Percentiles rank a stretch among this genome's conserved stretches.
Evolutionary conservation across 345 rosid genomes (phyloP).

Genomic region (Aurinia saxatilis): DNA sequence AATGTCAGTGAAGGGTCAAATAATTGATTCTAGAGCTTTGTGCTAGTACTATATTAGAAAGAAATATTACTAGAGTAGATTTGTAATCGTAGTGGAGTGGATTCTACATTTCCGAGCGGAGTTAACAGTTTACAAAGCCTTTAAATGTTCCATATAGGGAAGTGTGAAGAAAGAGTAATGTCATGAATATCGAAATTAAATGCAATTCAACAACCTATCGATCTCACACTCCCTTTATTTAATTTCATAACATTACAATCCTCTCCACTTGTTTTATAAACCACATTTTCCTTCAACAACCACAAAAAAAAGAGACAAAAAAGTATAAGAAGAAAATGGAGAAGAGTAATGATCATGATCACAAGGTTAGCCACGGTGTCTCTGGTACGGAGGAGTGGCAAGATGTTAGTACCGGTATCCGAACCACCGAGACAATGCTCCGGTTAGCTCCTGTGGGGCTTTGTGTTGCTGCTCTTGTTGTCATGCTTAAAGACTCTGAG

Average conservation of each 20-base stretch:
- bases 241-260: constrained; percentile 13
- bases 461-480: constrained; percentile 31
- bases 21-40: neutral
- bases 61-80: neutral
- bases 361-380: constrained; percentile 6
- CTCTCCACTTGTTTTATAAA: constrained; percentile 13
- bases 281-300: constrained; percentile 5
- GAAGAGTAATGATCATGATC: constrained; percentile 16
- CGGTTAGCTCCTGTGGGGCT: constrained; percentile 34
- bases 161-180: neutral
- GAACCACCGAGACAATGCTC: constrained; percentile 29
- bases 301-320: neutral
- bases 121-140: neutral
- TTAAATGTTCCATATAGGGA: constrained; percentile 12
- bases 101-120: neutral
- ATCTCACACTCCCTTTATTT: constrained; percentile 15
- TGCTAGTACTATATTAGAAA: neutral
- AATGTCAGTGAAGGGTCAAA: no score
- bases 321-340: constrained; percentile 17
- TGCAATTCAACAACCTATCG: constrained; percentile 27
- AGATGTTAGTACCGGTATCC: constrained; percentile 16
- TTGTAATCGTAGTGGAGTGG: neutral
- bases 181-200: constrained; percentile 23
- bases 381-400: constrained; percentile 19
- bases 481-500: constrained; percentile 27